Evolutionary conservation across 2,329 filamentous ascomycete genomes (phyloP).

Genomic region (Penicillium brasilianum): DNA sequence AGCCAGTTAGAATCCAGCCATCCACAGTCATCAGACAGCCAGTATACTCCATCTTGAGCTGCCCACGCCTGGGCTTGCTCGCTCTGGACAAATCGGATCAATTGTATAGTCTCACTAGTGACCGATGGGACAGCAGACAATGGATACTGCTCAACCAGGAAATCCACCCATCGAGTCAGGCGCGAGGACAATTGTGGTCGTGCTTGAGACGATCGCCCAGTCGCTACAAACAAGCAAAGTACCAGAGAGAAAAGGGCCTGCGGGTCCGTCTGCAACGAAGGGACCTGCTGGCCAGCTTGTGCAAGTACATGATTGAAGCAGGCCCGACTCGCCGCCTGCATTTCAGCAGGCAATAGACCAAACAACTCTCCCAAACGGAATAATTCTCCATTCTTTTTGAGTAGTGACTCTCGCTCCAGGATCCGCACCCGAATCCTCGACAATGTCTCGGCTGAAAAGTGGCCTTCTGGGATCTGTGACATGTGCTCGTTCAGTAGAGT

Average conservation of each 20-base stretch:
- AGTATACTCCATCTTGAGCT: slow-evolving; percentile 20
- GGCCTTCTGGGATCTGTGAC: slow-evolving; percentile 35
- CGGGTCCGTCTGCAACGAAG: slow-evolving; percentile 25
- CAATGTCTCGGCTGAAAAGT: slow-evolving; percentile 36
- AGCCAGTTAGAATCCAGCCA: slow-evolving; percentile 48
- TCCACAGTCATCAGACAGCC: slow-evolving; percentile 33
- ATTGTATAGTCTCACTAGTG: slow-evolving; percentile 30
- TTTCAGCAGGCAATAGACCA: slow-evolving; percentile 34
- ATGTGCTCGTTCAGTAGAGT: slow-evolving; percentile 37
- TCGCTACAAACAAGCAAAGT: slow-evolving; percentile 40
- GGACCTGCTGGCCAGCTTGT: slow-evolving; percentile 27
- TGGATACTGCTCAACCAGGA: slow-evolving; percentile 43
- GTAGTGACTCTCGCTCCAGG: slow-evolving; percentile 39
- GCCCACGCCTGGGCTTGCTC: slow-evolving; percentile 17
- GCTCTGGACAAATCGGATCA: slow-evolving; percentile 29
- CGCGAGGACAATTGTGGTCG: slow-evolving; percentile 36
- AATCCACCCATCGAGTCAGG: slow-evolving; percentile 43
- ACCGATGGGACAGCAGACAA: slow-evolving; percentile 39
- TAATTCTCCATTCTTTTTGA: slow-evolving; percentile 44
- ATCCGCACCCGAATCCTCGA: slow-evolving; percentile 40
- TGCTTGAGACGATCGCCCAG: slow-evolving; percentile 26
- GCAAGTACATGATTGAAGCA: slow-evolving; percentile 34
- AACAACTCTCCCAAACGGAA: slow-evolving; percentile 41
- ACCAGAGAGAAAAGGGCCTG: slow-evolving; percentile 36
- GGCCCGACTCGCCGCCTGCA: slow-evolving; percentile 30